Evolutionary conservation across 164 flowering plant genomes (phyloP), one percentile per base, ranked within the genome.

Genomic region (Dillenia turbinata): DNA sequence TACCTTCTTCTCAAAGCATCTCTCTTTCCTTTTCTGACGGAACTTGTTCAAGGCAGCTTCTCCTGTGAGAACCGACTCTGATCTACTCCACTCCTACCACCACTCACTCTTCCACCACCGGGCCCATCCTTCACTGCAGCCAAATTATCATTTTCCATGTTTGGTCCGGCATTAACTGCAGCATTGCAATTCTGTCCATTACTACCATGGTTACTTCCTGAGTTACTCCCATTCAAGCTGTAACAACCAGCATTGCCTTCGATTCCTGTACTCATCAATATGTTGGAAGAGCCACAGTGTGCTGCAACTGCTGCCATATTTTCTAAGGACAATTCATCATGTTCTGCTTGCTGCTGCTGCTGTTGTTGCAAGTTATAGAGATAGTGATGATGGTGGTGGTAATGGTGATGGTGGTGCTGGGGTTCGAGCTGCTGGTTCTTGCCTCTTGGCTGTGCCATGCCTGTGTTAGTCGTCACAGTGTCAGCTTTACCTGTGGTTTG

Each of bases 1-100:
- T 80, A 91, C 97, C 96, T 77, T 85, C 69, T 83, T 91, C 56
- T 83, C 87, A 51, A 84, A 91, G 76, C 95, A 88, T 73, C 91
- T 77, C 55, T 87, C 96, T 66, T 88, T 90, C 63, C 89, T 74
- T 73, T 90, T 88, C 76, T 78, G 90, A 33, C 92, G 84, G 71
- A 86, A 92, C 62, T 90, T 90, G 70, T 65, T 79, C 77, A 92
- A 73, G 50, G 96, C 95, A 53, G 93, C 96, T 68, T 76, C 90
- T 66, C 96, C 55, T 82, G 83, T 19, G 92, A 78, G 56, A 69
- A 71, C 52, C 85, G 78, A 44, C 66, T 77, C 59, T 81, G 85
- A 59, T 84, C 88, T 19, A 65, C 67, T 63, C 78, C 83, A 69
- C 57, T 70, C 9, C 71, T 75, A 49, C 73, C 65, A 33, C 68